Evolutionary conservation across 805 yeast genomes (phyloP).

Genomic region (Kockiozyma suomiensis): DNA sequence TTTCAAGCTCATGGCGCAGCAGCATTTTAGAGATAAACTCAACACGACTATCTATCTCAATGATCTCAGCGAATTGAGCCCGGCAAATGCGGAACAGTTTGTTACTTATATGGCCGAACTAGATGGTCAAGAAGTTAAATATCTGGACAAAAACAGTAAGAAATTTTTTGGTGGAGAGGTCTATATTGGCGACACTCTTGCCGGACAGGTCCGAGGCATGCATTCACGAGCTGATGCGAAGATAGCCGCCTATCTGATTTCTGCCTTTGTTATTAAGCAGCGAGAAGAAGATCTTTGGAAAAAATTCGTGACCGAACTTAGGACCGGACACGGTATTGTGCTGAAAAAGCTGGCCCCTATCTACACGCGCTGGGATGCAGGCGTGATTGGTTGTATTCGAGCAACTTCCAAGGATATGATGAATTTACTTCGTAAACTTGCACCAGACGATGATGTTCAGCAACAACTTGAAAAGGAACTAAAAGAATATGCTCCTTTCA

Average conservation of each 20-base stretch:
- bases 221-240: constrained; percentile 11
- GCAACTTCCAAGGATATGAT: constrained; percentile 11
- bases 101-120: constrained; percentile 17
- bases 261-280: constrained; percentile 22
- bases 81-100: constrained; percentile 22
- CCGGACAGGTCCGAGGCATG: constrained; percentile 26
- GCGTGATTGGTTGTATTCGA: constrained; percentile 10
- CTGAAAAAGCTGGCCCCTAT: constrained; percentile 13
- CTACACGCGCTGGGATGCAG: background rate
- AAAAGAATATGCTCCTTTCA: background rate
- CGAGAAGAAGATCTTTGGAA: constrained; percentile 20
- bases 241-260: constrained; percentile 17
- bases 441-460: constrained; percentile 2
- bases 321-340: constrained; percentile 17
- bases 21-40: background rate
- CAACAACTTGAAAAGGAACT: constrained; percentile 10
- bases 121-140: constrained; percentile 1
- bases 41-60: constrained; percentile 5
- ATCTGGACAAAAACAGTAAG: background rate
- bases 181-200: constrained; percentile 10
- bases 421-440: background rate
- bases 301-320: constrained; percentile 4
- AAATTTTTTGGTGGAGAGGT: constrained; percentile 9
- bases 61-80: constrained; percentile 21
- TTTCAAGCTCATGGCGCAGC: constrained; percentile 17